phyloP scores from a whole-genome alignment of 225 moss, liverwort and hornwort species.

The Sphagnum tenellum region DNA sequence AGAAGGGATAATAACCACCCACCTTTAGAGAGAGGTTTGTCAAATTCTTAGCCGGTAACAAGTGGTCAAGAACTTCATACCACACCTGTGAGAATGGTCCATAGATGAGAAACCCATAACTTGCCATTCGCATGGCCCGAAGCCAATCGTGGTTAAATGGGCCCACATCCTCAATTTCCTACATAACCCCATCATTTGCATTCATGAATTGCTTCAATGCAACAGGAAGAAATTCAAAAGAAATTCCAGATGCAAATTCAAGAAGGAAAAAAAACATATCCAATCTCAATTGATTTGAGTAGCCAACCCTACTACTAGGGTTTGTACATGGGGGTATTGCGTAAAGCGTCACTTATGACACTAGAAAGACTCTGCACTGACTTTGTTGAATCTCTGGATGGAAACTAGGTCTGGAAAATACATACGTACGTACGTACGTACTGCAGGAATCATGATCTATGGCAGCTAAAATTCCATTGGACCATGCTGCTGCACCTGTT shows the following conservation, averaged over 20 bases:
- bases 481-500: slow-evolving; percentile 20
- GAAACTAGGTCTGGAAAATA: too few species aligned
- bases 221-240: too few species aligned
- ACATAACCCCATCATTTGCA: slow-evolving; percentile 9
- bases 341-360: neutral
- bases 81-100: slow-evolving; percentile 82
- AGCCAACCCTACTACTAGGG: neutral
- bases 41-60: slow-evolving; percentile 52
- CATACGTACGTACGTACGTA: too few species aligned
- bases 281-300: too few species aligned
- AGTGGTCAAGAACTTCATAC: slow-evolving; percentile 72
- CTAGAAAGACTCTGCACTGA: neutral
- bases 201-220: too few species aligned
- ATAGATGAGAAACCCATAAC: slow-evolving; percentile 82
- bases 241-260: too few species aligned
- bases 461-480: neutral
- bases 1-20: neutral
- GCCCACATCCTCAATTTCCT: slow-evolving; percentile 44
- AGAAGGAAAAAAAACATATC: too few species aligned
- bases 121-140: slow-evolving; percentile 75
- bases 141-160: slow-evolving; percentile 77
- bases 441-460: neutral
- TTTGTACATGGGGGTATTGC: neutral
- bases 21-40: slow-evolving; percentile 77
- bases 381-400: too few species aligned